phyloP scores from a whole-genome alignment of 768 basidiomycete species.

The Dendrothele bispora region DNA sequence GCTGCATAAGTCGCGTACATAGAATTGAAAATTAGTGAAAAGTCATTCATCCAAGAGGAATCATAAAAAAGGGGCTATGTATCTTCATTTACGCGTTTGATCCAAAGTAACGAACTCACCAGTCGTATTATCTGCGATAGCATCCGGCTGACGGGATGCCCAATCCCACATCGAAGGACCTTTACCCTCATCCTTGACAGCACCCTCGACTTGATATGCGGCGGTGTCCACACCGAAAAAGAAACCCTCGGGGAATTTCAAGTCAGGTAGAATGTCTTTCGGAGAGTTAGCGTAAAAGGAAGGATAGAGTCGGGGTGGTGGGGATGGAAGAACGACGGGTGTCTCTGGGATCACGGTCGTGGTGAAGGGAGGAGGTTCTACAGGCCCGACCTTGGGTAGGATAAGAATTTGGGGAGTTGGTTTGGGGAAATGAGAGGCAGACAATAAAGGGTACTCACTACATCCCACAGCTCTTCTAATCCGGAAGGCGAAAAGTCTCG shows the following conservation, averaged over 20 bases:
- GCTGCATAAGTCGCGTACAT: slow-evolving; percentile 22
- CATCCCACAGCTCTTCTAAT: slow-evolving; percentile 40
- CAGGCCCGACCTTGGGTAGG: slow-evolving; percentile 37
- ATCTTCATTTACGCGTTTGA: too few relatives aligned
- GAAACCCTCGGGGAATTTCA: slow-evolving; percentile 47
- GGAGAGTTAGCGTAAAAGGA: slow-evolving; percentile 45
- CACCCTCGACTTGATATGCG: slow-evolving; percentile 55
- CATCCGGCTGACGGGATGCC: slow-evolving; percentile 44
- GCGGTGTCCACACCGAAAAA: slow-evolving; percentile 54
- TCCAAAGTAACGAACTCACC: slow-evolving; percentile 22
- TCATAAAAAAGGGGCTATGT: too few relatives aligned
- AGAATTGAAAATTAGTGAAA: not conserved
- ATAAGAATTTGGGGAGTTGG: not conserved
- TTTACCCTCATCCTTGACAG: slow-evolving; percentile 48
- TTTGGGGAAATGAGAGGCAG: not conserved
- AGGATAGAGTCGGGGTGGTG: slow-evolving; percentile 46
- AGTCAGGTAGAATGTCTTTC: slow-evolving; percentile 39
- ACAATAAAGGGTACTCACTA: slow-evolving; percentile 24
- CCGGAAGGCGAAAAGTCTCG: slow-evolving; percentile 39
- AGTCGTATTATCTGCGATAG: slow-evolving; percentile 43
- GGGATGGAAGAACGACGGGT: slow-evolving; percentile 39
- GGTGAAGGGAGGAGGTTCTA: slow-evolving; percentile 44
- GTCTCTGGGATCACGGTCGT: slow-evolving; percentile 39
- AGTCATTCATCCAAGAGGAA: not conserved
- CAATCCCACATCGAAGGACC: slow-evolving; percentile 51